phyloP scores from a whole-genome alignment of 441 rosid genomes.

The Bruguiera hainesii region DNA sequence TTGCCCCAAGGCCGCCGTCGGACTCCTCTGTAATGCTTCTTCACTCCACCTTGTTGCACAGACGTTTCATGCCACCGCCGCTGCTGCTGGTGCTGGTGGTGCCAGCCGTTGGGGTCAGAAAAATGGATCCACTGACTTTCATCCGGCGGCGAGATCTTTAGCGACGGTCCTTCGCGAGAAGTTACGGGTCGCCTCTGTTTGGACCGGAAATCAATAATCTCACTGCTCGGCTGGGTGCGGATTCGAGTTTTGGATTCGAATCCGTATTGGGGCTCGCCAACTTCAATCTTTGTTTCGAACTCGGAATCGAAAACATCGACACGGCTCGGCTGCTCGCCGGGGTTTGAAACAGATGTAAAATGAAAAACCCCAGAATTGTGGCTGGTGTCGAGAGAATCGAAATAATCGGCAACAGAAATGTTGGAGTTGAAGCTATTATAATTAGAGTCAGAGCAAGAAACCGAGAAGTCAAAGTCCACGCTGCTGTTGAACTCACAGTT shows the following conservation, averaged over 20 bases:
- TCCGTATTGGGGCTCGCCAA: conserved; percentile 20
- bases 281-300: conserved; percentile 39
- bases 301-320: not conserved
- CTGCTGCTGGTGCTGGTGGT: not conserved
- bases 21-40: conserved; percentile 78
- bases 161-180: conserved; percentile 36
- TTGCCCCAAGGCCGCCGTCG: conserved; percentile 95
- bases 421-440: conserved; percentile 18
- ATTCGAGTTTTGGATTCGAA: conserved; percentile 21
- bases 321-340: too few relatives aligned
- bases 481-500: conserved; percentile 6
- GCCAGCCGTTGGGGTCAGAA: conserved; percentile 14
- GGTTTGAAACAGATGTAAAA: too few relatives aligned
- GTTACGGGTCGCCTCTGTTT: not conserved
- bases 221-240: not conserved
- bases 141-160: conserved; percentile 45
- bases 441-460: conserved; percentile 23
- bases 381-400: not conserved
- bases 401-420: conserved; percentile 23
- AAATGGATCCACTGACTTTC: conserved; percentile 52
- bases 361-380: too few relatives aligned
- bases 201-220: not conserved
- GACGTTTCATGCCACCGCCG: not conserved
- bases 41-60: conserved; percentile 15
- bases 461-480: not conserved